Evolutionary conservation across 495 filamentous ascomycete genomes (phyloP).

Genomic region (Aspergillus sparsus): DNA sequence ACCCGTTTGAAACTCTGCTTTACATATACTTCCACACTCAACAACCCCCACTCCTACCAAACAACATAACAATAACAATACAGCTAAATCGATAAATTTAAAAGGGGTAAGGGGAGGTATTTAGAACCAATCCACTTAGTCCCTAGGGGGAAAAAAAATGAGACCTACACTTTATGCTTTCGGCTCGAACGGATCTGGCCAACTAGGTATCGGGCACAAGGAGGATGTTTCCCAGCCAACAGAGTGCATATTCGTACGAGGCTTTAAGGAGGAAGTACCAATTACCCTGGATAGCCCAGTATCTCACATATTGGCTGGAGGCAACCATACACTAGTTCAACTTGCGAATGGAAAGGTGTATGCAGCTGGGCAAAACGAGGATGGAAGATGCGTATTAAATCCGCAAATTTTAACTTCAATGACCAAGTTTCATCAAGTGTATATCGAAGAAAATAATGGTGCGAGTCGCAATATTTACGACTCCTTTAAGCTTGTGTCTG

Average conservation of each 20-base stretch:
- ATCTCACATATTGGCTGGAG: conserved; percentile 64
- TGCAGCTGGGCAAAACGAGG: conserved; percentile 60
- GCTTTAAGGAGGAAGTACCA: conserved; percentile 1
- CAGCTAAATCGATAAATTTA: not conserved
- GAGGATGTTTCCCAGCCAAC: conserved; percentile 72
- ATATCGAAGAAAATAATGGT: conserved; percentile 19
- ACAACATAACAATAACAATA: not conserved
- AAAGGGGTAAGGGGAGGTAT: not conserved
- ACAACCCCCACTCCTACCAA: not conserved
- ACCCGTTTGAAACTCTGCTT: no score
- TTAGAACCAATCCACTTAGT: not conserved
- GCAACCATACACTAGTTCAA: conserved; percentile 83
- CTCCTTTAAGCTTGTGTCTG: conserved; percentile 50
- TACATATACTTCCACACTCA: no score
- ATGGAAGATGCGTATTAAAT: conserved; percentile 45
- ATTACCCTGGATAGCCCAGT: conserved; percentile 21
- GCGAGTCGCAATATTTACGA: conserved; percentile 10
- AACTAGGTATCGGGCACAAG: conserved; percentile 76
- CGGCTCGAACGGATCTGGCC: conserved; percentile 87
- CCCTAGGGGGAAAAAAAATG: not conserved
- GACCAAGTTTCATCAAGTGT: conserved; percentile 32
- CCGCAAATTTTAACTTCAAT: conserved; percentile 13
- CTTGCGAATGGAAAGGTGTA: conserved; percentile 58
- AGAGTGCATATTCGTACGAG: conserved; percentile 50
- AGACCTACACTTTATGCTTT: conserved; percentile 52